phyloP scores from a whole-genome alignment of 1,284 basidiomycete species.

The Ustilago tritici region DNA sequence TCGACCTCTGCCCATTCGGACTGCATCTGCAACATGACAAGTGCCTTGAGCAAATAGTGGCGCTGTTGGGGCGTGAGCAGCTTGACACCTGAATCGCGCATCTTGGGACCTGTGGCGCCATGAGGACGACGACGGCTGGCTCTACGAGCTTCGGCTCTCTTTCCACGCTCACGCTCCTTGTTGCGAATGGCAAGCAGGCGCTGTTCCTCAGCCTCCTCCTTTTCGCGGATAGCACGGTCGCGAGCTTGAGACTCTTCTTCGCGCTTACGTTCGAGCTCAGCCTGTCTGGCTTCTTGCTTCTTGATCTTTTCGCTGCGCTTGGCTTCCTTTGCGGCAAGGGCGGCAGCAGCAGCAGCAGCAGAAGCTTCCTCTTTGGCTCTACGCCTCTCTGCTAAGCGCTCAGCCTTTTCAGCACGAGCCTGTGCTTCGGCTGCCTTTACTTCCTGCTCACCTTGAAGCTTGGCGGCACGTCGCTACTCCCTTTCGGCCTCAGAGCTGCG shows the following conservation, averaged over 20 bases:
- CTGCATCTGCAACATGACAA: slow-evolving; percentile 67
- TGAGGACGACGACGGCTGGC: slow-evolving; percentile 40
- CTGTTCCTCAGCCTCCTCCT: slow-evolving; percentile 45
- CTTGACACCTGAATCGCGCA: slow-evolving; percentile 30
- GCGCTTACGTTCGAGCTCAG: slow-evolving; percentile 38
- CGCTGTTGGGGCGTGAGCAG: slow-evolving; percentile 63
- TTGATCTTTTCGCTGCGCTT: slow-evolving; percentile 43
- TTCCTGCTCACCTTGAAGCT: slow-evolving; percentile 33
- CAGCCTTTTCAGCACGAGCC: slow-evolving; percentile 36
- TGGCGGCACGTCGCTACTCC: slow-evolving; percentile 25
- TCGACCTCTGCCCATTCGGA: slow-evolving; percentile 61
- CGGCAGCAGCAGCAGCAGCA: slow-evolving; percentile 48
- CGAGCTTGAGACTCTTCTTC: slow-evolving; percentile 44
- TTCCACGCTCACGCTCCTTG: slow-evolving; percentile 37
- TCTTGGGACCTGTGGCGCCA: slow-evolving; percentile 32
- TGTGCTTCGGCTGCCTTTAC: slow-evolving; percentile 33
- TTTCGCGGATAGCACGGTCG: slow-evolving; percentile 38
- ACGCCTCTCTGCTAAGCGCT: slow-evolving; percentile 30
- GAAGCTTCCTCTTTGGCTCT: slow-evolving; percentile 48
- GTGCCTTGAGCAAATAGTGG: slow-evolving; percentile 66
- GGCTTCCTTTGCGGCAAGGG: slow-evolving; percentile 47
- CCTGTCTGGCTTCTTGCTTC: slow-evolving; percentile 34
- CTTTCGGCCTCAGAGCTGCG: slow-evolving; percentile 32
- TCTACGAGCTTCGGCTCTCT: slow-evolving; percentile 39
- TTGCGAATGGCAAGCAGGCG: slow-evolving; percentile 41